Evolutionary conservation across 257 asterid genomes (phyloP).

Genomic region (Ophiorrhiza pumila): DNA sequence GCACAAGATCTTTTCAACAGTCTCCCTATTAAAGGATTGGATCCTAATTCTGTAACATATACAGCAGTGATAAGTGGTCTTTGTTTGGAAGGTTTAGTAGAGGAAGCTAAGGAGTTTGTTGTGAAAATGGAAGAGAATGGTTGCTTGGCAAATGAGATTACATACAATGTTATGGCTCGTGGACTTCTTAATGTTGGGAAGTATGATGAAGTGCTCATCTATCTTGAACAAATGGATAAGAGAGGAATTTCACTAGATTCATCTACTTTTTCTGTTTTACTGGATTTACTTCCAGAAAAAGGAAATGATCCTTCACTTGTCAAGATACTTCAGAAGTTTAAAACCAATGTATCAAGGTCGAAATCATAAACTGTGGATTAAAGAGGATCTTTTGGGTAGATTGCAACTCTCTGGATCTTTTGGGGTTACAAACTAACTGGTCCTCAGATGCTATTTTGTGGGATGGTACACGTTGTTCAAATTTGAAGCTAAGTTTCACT

Average conservation of each 20-base stretch:
- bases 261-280: not conserved
- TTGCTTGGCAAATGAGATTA: not conserved
- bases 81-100: conserved; percentile 16
- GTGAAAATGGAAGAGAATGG: not conserved
- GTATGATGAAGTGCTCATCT: not conserved
- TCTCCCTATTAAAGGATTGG: conserved; percentile 1
- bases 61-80: not conserved
- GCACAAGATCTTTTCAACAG: not conserved
- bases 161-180: not conserved
- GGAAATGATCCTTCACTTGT: not conserved
- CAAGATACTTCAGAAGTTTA: too few relatives aligned
- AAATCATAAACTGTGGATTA: too few relatives aligned
- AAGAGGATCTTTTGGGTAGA: too few relatives aligned
- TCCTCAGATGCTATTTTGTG: too few relatives aligned
- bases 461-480: too few relatives aligned
- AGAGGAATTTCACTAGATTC: conserved; percentile 8
- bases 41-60: not conserved
- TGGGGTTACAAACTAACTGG: too few relatives aligned
- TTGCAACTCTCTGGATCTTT: too few relatives aligned
- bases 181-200: not conserved
- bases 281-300: not conserved
- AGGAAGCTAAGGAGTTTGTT: conserved; percentile 7
- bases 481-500: too few relatives aligned
- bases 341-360: too few relatives aligned
- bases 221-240: conserved; percentile 10